These are phyloP conservation scores for Fagus sylvatica DNA, from an alignment of 306 rosid genomes.

Conservation along the genomic window DNA sequence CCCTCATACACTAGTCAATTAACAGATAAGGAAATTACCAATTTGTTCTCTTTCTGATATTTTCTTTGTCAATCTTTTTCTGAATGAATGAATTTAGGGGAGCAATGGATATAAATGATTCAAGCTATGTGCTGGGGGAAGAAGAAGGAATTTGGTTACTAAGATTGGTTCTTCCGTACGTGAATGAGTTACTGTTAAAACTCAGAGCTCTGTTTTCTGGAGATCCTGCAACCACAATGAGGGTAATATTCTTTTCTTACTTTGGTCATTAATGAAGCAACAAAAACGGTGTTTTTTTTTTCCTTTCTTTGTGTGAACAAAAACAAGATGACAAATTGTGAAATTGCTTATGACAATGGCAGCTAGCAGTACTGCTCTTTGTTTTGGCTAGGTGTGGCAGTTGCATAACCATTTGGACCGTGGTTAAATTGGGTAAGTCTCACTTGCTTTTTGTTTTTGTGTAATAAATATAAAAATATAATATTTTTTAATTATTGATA, in stretches of 20 bases:
- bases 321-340: background rate
- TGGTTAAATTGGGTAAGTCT: conserved; percentile 61
- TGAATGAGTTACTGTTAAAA: conserved; percentile 70
- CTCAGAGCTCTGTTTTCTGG: conserved; percentile 83
- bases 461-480: too few species aligned
- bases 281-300: background rate
- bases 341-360: conserved; percentile 29
- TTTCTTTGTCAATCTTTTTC: conserved; percentile 3
- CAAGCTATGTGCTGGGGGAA: conserved; percentile 63
- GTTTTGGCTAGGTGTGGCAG: conserved; percentile 90
- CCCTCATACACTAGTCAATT: background rate
- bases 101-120: conserved; percentile 41
- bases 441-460: background rate
- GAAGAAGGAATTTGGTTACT: conserved; percentile 81
- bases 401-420: conserved; percentile 82
- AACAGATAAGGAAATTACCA: background rate
- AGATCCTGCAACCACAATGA: conserved; percentile 84
- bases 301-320: background rate
- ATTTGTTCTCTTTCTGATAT: conserved; percentile 7
- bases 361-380: conserved; percentile 85
- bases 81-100: conserved; percentile 45
- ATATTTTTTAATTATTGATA: too few species aligned
- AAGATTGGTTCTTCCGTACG: conserved; percentile 66
- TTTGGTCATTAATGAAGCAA: background rate
- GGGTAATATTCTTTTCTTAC: conserved; percentile 41